Evolutionary conservation across 768 basidiomycete genomes (phyloP).

Genomic region (Agrocybe chaxingu): DNA sequence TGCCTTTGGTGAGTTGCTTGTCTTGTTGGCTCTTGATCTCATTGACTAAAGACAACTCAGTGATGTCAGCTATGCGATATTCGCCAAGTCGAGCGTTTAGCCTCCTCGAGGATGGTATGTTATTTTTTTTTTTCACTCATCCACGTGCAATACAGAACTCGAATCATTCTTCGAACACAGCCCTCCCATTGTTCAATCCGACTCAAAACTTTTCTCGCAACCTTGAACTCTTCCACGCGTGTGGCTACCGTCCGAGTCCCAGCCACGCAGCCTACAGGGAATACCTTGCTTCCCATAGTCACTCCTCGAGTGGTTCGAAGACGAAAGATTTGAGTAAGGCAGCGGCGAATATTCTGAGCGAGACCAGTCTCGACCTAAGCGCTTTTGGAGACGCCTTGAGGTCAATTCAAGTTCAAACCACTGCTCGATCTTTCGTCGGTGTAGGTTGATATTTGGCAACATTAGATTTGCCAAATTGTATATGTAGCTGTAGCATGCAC

Average conservation of each 20-base stretch:
- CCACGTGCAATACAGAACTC: too few species aligned
- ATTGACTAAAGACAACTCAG: constrained; percentile 23
- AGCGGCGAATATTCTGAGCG: constrained; percentile 19
- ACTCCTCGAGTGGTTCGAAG: not conserved
- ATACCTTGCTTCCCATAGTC: constrained; percentile 25
- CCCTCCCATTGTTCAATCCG: constrained; percentile 52
- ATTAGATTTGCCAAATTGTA: not conserved
- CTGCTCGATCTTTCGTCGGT: not conserved
- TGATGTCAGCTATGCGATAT: constrained; percentile 41
- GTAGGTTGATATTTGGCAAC: not conserved
- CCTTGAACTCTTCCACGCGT: constrained; percentile 44
- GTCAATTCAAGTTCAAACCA: constrained; percentile 15
- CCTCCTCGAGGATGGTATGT: constrained; percentile 41
- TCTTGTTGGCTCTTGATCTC: not conserved
- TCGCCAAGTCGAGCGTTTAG: constrained; percentile 36
- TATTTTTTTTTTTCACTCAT: not conserved
- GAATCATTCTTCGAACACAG: constrained; percentile 20
- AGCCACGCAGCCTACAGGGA: constrained; percentile 37
- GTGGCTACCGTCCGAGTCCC: constrained; percentile 34
- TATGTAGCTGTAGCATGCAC: too few species aligned
- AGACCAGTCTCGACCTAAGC: constrained; percentile 21
- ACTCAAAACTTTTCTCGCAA: constrained; percentile 43
- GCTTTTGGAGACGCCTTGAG: constrained; percentile 21
- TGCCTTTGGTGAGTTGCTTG: constrained; percentile 45
- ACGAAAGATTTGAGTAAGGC: constrained; percentile 5